A percentile compares a stretch with the other conserved stretches of the same genome.
Evolutionary conservation across 805 yeast species (phyloP).

Genomic region (Yamadazyma olivae): DNA sequence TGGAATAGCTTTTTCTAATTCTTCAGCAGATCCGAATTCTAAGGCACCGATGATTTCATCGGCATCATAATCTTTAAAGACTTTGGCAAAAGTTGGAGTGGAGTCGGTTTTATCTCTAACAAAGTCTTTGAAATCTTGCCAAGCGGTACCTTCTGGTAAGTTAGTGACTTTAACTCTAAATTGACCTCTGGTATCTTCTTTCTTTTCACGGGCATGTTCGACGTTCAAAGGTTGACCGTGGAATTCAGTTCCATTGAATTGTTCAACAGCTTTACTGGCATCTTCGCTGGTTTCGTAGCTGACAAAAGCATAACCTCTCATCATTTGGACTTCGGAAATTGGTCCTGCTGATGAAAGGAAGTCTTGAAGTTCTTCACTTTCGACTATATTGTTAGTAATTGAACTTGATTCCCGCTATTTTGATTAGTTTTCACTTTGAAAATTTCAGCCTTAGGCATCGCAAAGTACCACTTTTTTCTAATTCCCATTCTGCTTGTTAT

Average conservation of each 20-base stretch:
- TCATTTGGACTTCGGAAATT: conserved; percentile 61
- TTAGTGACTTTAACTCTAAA: conserved; percentile 66
- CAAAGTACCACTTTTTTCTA: too few relatives aligned
- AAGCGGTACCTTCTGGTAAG: conserved; percentile 72
- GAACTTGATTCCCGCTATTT: neutral
- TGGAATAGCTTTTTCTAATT: conserved; percentile 69
- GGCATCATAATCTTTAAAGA: conserved; percentile 47
- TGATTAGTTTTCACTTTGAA: neutral
- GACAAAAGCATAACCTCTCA: conserved; percentile 86
- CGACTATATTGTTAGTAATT: conserved; percentile 15
- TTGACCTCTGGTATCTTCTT: conserved; percentile 65
- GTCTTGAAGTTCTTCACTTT: conserved; percentile 59
- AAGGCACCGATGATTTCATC: conserved; percentile 48
- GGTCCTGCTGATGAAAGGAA: conserved; percentile 67
- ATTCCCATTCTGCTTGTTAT: too few relatives aligned
- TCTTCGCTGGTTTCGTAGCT: conserved; percentile 69
- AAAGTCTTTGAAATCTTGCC: conserved; percentile 91
- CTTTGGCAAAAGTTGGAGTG: conserved; percentile 59
- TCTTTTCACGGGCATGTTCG: conserved; percentile 55
- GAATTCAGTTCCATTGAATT: conserved; percentile 44
- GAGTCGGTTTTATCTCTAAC: conserved; percentile 70
- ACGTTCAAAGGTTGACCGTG: conserved; percentile 49
- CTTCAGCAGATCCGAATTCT: conserved; percentile 65
- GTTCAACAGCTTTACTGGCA: conserved; percentile 48
- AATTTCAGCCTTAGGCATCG: too few relatives aligned